Evolutionary conservation across 1,139 yeast species (phyloP), one percentile per base, ranked within the genome.

Genomic region (Taphrina wiesneri): DNA sequence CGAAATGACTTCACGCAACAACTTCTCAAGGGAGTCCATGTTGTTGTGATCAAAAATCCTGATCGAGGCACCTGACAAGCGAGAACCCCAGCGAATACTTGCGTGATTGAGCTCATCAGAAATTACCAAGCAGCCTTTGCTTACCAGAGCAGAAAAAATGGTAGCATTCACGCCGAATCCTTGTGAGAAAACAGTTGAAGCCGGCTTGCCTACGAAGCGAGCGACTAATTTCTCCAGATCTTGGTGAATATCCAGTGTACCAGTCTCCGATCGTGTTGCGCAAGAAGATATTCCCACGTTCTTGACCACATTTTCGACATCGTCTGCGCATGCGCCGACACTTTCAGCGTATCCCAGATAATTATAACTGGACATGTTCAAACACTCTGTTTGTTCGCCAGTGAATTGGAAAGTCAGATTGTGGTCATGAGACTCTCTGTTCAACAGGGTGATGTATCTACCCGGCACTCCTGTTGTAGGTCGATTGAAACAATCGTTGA

Each of bases 381-480:
- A 81, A 75, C 97, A 90, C 71, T 88, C 88, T 9, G 84, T 83
- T 3, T 86, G 81, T 17, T 85, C 81, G 28, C 97, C 97, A 56
- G 90, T 85, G 74, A 87, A 89, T 47, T 83, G 81, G 75, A 83
- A 90, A 70, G 80, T 79, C 76, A 74, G 81, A 74, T 84, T 83
- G 73, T 84, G 83, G 70, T 87, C 87, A 52, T 81, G 80, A 17
- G 92, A 82, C 47, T 81, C 79, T 71, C 99, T 84, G 72, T 90
- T 92, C 73, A 87, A 85, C 72, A 96, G 86, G 67, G 86, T 84
- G 73, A 93, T 86, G 73, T 81, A 87, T 76, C 99, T 85, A 26
- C 99, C 99, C 0, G 99, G 99, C 36, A 93, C 99, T 49, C 98
- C 98, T 68, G 90, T 88, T 36, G 96, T 90, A 41, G 97, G 97